A percentile compares a stretch with the other conserved stretches of the same genome.
Evolutionary conservation across 495 filamentous ascomycete genomes (phyloP).

Genomic region (Xanthoparmelia taractica): DNA sequence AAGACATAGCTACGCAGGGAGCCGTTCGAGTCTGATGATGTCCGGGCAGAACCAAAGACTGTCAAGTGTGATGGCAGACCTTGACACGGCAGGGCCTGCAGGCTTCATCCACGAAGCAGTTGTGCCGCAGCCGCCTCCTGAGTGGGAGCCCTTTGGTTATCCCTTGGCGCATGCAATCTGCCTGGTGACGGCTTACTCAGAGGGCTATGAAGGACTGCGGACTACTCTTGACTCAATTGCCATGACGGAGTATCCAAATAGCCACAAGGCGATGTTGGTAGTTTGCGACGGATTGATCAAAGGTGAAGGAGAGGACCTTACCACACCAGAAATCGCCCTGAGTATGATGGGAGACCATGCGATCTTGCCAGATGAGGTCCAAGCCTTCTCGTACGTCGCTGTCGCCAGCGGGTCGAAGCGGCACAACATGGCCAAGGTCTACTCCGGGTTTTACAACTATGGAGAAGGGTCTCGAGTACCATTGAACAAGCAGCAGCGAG

Average conservation of each 20-base stretch:
- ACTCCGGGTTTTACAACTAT: conserved; percentile 97
- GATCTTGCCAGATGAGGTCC: conserved; percentile 67
- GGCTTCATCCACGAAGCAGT: conserved; percentile 94
- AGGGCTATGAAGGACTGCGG: conserved; percentile 85
- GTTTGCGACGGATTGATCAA: conserved; percentile 98
- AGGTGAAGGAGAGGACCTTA: conserved; percentile 77
- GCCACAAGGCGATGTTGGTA: conserved; percentile 91
- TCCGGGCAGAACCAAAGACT: conserved; percentile 40
- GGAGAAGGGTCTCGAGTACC: conserved; percentile 73
- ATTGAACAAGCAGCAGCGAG: conserved; percentile 82
- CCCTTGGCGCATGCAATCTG: conserved; percentile 90
- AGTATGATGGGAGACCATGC: conserved; percentile 93
- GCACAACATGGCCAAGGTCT: conserved; percentile 99
- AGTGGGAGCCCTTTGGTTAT: conserved; percentile 94
- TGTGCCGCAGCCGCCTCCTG: conserved; percentile 93
- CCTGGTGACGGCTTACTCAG: conserved; percentile 94
- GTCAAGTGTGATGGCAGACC: conserved; percentile 51
- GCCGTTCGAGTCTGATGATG: conserved; percentile 47
- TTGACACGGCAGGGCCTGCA: conserved; percentile 68
- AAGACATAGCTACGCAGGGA: conserved; percentile 36
- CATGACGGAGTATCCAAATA: conserved; percentile 97
- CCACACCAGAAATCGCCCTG: conserved; percentile 85
- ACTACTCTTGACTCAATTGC: conserved; percentile 95
- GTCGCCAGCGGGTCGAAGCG: conserved; percentile 93
- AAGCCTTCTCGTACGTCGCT: conserved; percentile 89